phyloP scores from a whole-genome alignment of 768 basidiomycete genomes.

The Trametes elegans region DNA sequence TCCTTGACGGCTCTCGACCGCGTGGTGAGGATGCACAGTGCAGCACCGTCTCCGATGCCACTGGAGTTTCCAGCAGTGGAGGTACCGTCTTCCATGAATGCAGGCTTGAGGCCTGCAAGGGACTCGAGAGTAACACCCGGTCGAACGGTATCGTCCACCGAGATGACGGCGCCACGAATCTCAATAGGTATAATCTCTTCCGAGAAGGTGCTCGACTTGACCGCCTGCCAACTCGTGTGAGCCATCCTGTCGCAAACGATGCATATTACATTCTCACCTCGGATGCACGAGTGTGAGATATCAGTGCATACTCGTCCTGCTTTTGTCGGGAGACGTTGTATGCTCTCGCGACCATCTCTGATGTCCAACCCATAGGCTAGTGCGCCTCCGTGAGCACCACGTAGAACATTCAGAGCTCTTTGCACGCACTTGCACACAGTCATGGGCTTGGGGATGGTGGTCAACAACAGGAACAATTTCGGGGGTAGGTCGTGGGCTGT shows the following conservation, averaged over 20 bases:
- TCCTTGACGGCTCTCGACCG: conserved; percentile 72
- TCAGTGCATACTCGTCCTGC: conserved; percentile 88
- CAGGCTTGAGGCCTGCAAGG: conserved; percentile 78
- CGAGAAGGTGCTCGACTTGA: conserved; percentile 71
- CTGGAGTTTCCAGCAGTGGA: conserved; percentile 84
- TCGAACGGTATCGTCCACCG: conserved; percentile 85
- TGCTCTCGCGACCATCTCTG: conserved; percentile 82
- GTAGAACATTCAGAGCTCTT: no score
- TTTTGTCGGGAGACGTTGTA: conserved; percentile 75
- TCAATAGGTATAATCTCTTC: conserved; percentile 90
- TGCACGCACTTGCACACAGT: conserved; percentile 64
- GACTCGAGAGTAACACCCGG: conserved; percentile 77
- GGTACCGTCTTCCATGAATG: conserved; percentile 78
- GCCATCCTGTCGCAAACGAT: background rate
- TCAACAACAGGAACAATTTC: conserved; percentile 58
- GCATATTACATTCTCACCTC: conserved; percentile 40
- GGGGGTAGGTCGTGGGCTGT: conserved; percentile 73
- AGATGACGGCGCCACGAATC: conserved; percentile 61
- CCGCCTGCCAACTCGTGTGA: conserved; percentile 31
- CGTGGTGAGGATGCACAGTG: conserved; percentile 79
- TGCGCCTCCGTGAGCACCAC: background rate
- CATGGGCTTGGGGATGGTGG: conserved; percentile 60
- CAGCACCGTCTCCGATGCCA: conserved; percentile 92
- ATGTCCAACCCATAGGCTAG: conserved; percentile 95
- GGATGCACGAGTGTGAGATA: conserved; percentile 80